A percentile compares a stretch with the other conserved stretches of the same genome.
These are phyloP conservation scores for Wickerhamiella siamensis DNA, from an alignment of 805 yeast genomes.

Conservation along the genomic window DNA sequence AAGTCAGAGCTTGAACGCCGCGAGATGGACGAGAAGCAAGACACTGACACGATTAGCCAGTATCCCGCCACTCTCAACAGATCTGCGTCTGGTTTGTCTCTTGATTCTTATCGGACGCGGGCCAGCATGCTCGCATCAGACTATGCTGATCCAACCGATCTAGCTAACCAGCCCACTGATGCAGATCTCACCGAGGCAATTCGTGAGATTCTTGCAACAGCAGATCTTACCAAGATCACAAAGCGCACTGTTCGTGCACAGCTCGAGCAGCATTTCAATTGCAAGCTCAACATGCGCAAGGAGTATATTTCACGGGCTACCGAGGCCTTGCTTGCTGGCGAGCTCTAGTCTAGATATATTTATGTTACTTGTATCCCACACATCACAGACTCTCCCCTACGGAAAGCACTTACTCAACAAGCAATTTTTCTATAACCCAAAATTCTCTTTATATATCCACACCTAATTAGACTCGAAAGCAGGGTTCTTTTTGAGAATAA, in stretches of 20 bases:
- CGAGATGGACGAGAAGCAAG: not conserved
- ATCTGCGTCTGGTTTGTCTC: not conserved
- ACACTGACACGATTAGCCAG: constrained; percentile 1
- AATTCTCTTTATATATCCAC: too few relatives aligned
- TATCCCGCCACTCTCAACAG: not conserved
- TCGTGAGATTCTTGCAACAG: constrained; percentile 25
- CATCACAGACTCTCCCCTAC: too few relatives aligned
- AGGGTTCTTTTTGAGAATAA: constrained; percentile 80
- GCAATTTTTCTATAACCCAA: too few relatives aligned
- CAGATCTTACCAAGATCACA: constrained; percentile 28
- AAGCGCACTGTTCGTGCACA: constrained; percentile 26
- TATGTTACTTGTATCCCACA: too few relatives aligned
- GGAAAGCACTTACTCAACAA: too few relatives aligned
- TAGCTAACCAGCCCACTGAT: constrained; percentile 23
- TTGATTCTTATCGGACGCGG: constrained; percentile 3
- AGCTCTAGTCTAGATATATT: constrained; percentile 17
- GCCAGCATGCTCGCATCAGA: not conserved
- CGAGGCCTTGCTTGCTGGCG: constrained; percentile 29
- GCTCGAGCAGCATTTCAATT: constrained; percentile 26
- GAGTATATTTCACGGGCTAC: constrained; percentile 28
- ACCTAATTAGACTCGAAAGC: constrained; percentile 20
- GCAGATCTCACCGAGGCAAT: constrained; percentile 26
- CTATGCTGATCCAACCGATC: not conserved
- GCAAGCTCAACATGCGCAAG: constrained; percentile 22
- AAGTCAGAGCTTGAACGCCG: constrained; percentile 29